Evolutionary conservation across 2,329 filamentous ascomycete species (phyloP), one percentile per base, ranked within the genome.

Genomic region (Aureobasidium sp.): DNA sequence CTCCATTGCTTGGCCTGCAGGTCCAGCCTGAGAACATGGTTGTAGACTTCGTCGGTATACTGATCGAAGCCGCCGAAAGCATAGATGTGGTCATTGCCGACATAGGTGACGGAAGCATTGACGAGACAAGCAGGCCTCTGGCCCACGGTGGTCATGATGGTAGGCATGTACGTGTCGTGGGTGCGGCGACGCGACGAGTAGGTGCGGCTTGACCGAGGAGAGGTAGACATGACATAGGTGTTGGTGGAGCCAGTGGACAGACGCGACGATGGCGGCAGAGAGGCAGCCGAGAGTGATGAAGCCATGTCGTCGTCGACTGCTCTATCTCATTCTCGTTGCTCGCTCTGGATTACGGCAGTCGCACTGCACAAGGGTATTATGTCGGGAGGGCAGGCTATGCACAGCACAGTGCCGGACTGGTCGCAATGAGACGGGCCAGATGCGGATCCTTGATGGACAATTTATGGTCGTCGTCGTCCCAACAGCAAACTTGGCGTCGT

Each of bases 61-160:
- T 97, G 93, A 72, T 99, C 94, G 71, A 99, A 99, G 20, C 94
- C 94, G 47, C 94, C 94, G 79, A 99, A 99, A 12, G 93, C 94
- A 76, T 95, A 97, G 69, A 99, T 97, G 75, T 94, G 87, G 73
- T 97, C 94, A 77, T 96, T 94, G 64, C 92, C 92, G 71, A 94
- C 96, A 74, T 96, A 97, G n/a, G 94, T 99, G 64, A 97, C 93
- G 0, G 94, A 97, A 58, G 94, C 94, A 79, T 99, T 99, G 68
- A 99, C 93, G 55, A 99, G 82, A 72, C 93, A 97, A 39, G 94
- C 92, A 41, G 94, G 94, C 67, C 92, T 85, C 76, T 80, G 78
- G 62, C 79, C 79, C 56, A 81, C 76, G 12, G 79, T 81, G 37
- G 78, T 79, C 67, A 81, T 93, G 64, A 96, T 89, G 72, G 87